Evolutionary conservation across 2,329 filamentous ascomycete species (phyloP).

Genomic region (Hirsutella thompsonii): DNA sequence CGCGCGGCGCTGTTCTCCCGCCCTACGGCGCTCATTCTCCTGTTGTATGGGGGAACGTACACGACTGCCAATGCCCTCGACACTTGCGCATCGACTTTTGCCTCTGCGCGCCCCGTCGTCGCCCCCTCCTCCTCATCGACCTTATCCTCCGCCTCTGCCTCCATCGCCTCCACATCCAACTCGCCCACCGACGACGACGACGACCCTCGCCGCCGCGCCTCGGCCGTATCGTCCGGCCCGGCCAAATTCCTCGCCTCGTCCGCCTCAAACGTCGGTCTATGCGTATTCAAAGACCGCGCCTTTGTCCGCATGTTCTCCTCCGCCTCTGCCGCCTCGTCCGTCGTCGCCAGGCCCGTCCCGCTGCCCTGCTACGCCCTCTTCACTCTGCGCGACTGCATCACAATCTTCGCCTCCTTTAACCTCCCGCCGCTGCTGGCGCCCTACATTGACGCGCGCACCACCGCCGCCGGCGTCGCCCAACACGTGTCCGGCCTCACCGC

Average conservation of each 20-base stretch:
- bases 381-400: conserved; percentile 70
- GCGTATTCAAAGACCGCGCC: conserved; percentile 79
- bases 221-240: conserved; percentile 56
- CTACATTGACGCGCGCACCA: conserved; percentile 41
- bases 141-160: too few relatives aligned
- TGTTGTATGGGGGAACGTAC: conserved; percentile 82
- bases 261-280: conserved; percentile 70
- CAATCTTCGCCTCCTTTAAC: conserved; percentile 89
- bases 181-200: too few relatives aligned
- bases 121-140: too few relatives aligned
- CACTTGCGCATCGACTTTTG: conserved; percentile 59
- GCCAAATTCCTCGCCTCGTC: conserved; percentile 73
- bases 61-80: conserved; percentile 79
- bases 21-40: conserved; percentile 56
- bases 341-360: conserved; percentile 44
- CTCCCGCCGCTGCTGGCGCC: conserved; percentile 70
- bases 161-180: too few relatives aligned
- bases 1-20: conserved; percentile 48
- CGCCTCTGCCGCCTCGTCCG: conserved; percentile 46
- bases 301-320: conserved; percentile 82
- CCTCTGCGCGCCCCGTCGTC: too few relatives aligned
- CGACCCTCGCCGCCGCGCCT: conserved; percentile 36
- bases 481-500: conserved; percentile 41
- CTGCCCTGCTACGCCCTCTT: conserved; percentile 66
- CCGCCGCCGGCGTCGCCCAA: conserved; percentile 31